Evolutionary conservation across 306 rosid genomes (phyloP).

Genomic region (barrel medic (Medicago truncatula)): DNA sequence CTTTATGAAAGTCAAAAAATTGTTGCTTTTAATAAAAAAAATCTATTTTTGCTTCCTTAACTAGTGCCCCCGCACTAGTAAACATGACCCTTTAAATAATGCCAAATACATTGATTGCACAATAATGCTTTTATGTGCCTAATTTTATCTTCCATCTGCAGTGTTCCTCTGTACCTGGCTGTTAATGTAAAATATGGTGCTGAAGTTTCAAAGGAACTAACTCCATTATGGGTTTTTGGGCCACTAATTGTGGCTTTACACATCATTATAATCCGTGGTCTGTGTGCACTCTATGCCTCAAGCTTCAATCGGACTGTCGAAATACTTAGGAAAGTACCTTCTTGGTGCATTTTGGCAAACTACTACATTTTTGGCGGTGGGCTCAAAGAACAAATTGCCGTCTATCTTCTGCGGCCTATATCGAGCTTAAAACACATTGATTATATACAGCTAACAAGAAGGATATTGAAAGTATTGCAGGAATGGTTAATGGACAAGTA

Average conservation of each 20-base stretch:
- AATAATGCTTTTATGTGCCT: conserved; percentile 25
- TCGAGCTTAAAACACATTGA: conserved; percentile 60
- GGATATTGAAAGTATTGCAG: conserved; percentile 62
- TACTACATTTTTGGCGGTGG: conserved; percentile 61
- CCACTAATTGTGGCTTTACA: conserved; percentile 70
- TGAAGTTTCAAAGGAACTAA: conserved; percentile 84
- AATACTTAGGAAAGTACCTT: conserved; percentile 64
- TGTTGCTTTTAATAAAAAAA: too few species aligned
- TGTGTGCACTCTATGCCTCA: conserved; percentile 67
- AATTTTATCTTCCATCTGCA: conserved; percentile 56
- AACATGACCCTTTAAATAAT: too few species aligned
- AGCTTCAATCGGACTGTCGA: conserved; percentile 72
- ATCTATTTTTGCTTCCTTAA: too few species aligned
- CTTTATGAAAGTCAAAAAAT: too few species aligned
- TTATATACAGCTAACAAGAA: conserved; percentile 61
- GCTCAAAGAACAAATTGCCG: conserved; percentile 59
- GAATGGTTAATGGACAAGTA: conserved; percentile 63
- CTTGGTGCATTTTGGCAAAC: conserved; percentile 59
- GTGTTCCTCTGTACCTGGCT: conserved; percentile 77
- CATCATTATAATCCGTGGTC: conserved; percentile 59
- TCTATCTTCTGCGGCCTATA: conserved; percentile 64
- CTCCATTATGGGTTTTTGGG: conserved; percentile 89
- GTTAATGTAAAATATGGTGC: conserved; percentile 72
- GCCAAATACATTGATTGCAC: conserved; percentile 22
- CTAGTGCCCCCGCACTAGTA: too few species aligned